phyloP scores from a whole-genome alignment of 306 rosid species.

The Astragalus membranaceus region DNA sequence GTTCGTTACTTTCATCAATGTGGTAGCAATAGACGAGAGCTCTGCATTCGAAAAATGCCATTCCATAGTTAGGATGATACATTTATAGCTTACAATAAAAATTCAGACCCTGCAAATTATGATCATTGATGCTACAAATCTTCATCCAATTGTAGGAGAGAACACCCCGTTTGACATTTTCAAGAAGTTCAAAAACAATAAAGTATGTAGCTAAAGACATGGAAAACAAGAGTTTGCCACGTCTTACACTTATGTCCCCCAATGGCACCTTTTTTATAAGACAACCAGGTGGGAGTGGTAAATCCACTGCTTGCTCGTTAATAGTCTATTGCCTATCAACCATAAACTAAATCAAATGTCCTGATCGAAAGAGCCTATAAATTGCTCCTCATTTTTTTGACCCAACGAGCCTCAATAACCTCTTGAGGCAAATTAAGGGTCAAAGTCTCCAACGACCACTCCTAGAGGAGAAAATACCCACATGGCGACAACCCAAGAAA shows the following conservation, averaged over 20 bases:
- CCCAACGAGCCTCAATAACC: background rate
- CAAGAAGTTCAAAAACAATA: background rate
- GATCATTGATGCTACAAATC: no score
- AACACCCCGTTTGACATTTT: background rate
- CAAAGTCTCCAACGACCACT: no score
- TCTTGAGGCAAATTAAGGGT: background rate
- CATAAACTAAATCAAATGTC: background rate
- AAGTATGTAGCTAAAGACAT: background rate
- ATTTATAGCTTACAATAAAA: background rate
- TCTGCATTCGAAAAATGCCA: background rate
- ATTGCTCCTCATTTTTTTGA: background rate
- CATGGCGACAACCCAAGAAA: no score
- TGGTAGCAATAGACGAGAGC: background rate
- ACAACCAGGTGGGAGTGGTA: background rate
- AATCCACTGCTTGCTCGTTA: background rate
- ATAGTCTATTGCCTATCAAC: background rate
- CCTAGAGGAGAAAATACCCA: no score
- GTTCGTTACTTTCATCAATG: no score
- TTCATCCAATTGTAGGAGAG: no score
- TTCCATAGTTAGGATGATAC: background rate
- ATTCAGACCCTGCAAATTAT: background rate
- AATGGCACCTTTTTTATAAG: background rate
- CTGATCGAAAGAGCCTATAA: background rate
- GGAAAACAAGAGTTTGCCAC: background rate
- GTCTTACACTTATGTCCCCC: background rate